Conservation (phyloP, 2,329 filamentous ascomycete genomes). For the Beauveria varroae region DNA sequence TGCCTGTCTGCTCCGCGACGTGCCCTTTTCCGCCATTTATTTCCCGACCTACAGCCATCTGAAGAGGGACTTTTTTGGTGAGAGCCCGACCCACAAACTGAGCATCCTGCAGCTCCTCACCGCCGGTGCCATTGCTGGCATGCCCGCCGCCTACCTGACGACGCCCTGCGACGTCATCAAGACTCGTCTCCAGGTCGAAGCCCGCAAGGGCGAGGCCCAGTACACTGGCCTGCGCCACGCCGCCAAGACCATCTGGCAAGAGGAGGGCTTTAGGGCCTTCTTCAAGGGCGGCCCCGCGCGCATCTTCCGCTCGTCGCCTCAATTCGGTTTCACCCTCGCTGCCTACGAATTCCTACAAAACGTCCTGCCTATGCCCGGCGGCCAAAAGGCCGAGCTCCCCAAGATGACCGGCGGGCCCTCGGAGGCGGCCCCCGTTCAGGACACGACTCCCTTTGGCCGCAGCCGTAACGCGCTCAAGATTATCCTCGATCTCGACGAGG, state of each 20-base stretch:
- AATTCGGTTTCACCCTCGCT: slow-evolving; percentile 96
- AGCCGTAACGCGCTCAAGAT: slow-evolving; percentile 93
- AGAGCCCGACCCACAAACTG: slow-evolving; percentile 78
- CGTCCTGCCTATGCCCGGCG: slow-evolving; percentile 67
- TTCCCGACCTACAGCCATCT: slow-evolving; percentile 95
- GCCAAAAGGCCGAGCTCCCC: slow-evolving; percentile 45
- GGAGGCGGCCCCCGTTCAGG: slow-evolving; percentile 42
- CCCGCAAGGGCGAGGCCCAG: slow-evolving; percentile 82
- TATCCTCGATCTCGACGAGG: slow-evolving; percentile 86
- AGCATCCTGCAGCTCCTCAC: slow-evolving; percentile 86
- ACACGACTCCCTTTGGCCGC: slow-evolving; percentile 44
- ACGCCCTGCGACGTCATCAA: slow-evolving; percentile 99
- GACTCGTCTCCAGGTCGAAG: slow-evolving; percentile 94
- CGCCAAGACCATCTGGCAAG: slow-evolving; percentile 72
- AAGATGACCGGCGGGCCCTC: slow-evolving; percentile 50
- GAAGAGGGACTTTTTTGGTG: slow-evolving; percentile 90
- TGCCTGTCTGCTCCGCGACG: slow-evolving; percentile 89
- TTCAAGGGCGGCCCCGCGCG: slow-evolving; percentile 97
- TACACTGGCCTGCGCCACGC: slow-evolving; percentile 86
- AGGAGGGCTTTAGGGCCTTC: slow-evolving; percentile 93
- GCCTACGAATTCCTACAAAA: slow-evolving; percentile 89
- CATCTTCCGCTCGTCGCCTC: slow-evolving; percentile 89
- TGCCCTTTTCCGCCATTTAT: slow-evolving; percentile 97
- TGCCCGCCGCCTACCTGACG: slow-evolving; percentile 89
- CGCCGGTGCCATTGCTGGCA: slow-evolving; percentile 88